A percentile compares a stretch with the other conserved stretches of the same genome.
phyloP scores from a whole-genome alignment of 208 protist species.

The Leishmania turanica region DNA sequence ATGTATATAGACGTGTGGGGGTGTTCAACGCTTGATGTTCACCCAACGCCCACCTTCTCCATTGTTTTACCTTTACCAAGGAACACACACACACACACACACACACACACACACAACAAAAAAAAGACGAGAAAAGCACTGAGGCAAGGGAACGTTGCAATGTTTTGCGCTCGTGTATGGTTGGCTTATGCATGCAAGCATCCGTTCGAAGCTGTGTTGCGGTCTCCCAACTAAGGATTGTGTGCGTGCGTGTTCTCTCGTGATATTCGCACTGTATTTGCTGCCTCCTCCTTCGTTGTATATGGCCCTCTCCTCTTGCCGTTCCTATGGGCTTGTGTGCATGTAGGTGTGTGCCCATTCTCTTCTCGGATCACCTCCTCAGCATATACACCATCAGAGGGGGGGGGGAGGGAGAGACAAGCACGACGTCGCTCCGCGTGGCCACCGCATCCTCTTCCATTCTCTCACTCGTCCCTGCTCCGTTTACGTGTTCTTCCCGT shows the following conservation, averaged over 20 bases:
- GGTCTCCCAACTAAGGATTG: neutral
- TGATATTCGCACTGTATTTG: neutral
- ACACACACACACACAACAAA: too few relatives aligned
- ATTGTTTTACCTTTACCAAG: neutral
- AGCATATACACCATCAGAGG: neutral
- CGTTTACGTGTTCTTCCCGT: neutral
- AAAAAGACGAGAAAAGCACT: too few relatives aligned
- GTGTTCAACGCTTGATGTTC: neutral
- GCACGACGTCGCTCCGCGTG: neutral
- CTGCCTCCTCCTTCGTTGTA: neutral
- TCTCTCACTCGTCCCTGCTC: neutral
- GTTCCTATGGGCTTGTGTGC: slow-evolving; percentile 5
- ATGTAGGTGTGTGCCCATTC: neutral
- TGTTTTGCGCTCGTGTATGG: neutral
- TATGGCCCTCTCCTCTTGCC: neutral
- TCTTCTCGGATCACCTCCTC: neutral
- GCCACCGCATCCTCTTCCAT: neutral
- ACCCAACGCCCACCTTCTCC: neutral
- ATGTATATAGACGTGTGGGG: neutral
- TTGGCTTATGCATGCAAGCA: too few relatives aligned
- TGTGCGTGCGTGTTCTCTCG: neutral
- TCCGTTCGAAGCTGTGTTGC: too few relatives aligned
- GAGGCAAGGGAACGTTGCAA: too few relatives aligned
- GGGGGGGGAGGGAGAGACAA: neutral
- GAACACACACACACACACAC: too few relatives aligned